Evolutionary conservation across 345 rosid species (phyloP).

Genomic region (Eucalyptus curtisii): DNA sequence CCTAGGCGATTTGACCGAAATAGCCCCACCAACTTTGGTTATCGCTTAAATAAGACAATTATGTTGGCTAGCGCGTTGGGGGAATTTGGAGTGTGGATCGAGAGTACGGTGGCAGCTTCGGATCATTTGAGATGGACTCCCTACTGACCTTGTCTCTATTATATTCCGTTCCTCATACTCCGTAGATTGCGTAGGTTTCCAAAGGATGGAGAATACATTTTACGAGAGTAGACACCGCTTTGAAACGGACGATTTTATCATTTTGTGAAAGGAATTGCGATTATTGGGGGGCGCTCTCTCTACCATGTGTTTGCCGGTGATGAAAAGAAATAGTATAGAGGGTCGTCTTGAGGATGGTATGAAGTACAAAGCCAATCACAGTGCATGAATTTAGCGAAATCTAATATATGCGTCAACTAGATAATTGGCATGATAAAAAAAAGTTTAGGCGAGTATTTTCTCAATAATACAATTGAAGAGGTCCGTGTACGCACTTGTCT

Average conservation of each 20-base stretch:
- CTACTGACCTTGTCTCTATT: conserved; percentile 45
- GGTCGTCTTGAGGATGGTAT: not conserved
- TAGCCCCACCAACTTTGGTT: conserved; percentile 8
- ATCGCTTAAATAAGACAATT: not conserved
- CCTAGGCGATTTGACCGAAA: not conserved
- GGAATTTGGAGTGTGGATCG: conserved; percentile 8
- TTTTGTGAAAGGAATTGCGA: not conserved
- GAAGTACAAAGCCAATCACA: not conserved
- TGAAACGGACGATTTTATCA: not conserved
- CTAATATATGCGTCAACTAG: not conserved
- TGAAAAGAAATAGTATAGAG: not conserved
- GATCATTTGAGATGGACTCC: conserved; percentile 51
- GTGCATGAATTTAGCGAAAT: not conserved
- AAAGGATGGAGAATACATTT: conserved; percentile 8
- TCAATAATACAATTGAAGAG: not conserved
- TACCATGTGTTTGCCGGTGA: not conserved
- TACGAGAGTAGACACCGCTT: conserved; percentile 3
- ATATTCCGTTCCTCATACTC: conserved; percentile 6
- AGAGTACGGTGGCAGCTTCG: conserved; percentile 36
- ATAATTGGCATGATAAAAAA: not conserved
- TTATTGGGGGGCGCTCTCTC: not conserved
- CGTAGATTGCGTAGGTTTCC: conserved; percentile 34
- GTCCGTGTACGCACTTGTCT: not conserved
- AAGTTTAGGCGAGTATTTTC: not conserved
- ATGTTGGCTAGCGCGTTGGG: not conserved